Percentiles rank a stretch among this genome's conserved stretches.
Conservation (phyloP, 2,329 filamentous ascomycete species). For the Fragosphaeria purpurea region DNA sequence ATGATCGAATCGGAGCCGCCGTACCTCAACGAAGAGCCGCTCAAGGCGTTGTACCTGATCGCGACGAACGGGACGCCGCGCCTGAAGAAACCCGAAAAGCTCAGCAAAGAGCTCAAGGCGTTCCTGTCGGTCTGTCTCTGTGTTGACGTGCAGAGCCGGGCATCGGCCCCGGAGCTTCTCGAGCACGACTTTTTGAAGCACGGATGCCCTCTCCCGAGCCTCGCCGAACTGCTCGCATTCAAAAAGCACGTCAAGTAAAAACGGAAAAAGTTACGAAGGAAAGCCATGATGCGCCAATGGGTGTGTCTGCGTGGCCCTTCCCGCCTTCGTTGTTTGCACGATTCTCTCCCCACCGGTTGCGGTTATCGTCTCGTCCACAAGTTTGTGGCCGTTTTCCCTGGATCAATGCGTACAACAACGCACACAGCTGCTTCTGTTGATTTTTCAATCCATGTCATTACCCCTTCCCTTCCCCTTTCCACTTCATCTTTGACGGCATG, state of each 20-base stretch:
- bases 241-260: conserved; percentile 60
- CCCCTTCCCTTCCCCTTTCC: neutral
- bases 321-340: neutral
- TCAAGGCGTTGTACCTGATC: conserved; percentile 95
- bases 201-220: conserved; percentile 71
- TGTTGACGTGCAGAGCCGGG: conserved; percentile 90
- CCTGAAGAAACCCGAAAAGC: conserved; percentile 95
- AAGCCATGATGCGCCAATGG: too few relatives aligned
- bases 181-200: conserved; percentile 90
- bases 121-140: conserved; percentile 95
- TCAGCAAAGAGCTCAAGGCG: conserved; percentile 94
- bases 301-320: too few relatives aligned
- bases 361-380: neutral
- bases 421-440: neutral
- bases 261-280: neutral
- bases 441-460: neutral
- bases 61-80: conserved; percentile 95
- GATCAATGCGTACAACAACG: too few relatives aligned
- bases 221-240: conserved; percentile 82
- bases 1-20: conserved; percentile 99
- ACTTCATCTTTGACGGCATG: neutral
- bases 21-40: conserved; percentile 93
- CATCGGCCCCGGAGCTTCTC: conserved; percentile 81
- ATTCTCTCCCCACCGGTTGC: neutral
- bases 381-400: too few relatives aligned